phyloP scores from a whole-genome alignment of 345 rosid species.

The Lepidium sativum region DNA sequence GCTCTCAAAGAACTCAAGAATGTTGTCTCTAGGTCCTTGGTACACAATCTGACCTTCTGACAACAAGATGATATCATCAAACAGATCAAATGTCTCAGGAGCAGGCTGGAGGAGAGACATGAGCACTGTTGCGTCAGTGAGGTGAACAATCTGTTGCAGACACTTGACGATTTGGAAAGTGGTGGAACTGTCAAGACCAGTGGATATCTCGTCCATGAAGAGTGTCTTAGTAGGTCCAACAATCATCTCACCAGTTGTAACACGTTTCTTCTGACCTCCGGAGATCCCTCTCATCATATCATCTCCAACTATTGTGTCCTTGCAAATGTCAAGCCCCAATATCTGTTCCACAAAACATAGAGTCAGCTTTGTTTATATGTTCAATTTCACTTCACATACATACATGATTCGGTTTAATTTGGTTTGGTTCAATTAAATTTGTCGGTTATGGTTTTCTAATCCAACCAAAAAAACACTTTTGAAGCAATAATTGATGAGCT shows the following conservation, averaged over 20 bases:
- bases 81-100: constrained; percentile 69
- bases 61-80: constrained; percentile 56
- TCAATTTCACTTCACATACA: too few species aligned
- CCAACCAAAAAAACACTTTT: background rate
- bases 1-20: constrained; percentile 50
- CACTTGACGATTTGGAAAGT: constrained; percentile 59
- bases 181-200: constrained; percentile 71
- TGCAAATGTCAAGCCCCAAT: constrained; percentile 58
- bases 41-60: constrained; percentile 66
- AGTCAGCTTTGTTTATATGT: background rate
- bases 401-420: too few species aligned
- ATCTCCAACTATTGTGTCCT: constrained; percentile 64
- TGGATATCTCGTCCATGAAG: constrained; percentile 79
- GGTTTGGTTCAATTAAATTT: background rate
- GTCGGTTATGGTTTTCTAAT: background rate
- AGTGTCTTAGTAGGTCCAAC: constrained; percentile 61
- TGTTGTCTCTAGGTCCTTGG: constrained; percentile 48
- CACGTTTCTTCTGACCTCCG: constrained; percentile 23
- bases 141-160: constrained; percentile 57
- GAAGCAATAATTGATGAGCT: background rate
- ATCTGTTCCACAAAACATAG: constrained; percentile 28
- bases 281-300: constrained; percentile 54
- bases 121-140: constrained; percentile 41
- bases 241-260: constrained; percentile 56
- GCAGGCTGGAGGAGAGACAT: constrained; percentile 73